Base-by-base conservation (phyloP, 2,329 filamentous ascomycete species). In the Didymella pinodella region DNA sequence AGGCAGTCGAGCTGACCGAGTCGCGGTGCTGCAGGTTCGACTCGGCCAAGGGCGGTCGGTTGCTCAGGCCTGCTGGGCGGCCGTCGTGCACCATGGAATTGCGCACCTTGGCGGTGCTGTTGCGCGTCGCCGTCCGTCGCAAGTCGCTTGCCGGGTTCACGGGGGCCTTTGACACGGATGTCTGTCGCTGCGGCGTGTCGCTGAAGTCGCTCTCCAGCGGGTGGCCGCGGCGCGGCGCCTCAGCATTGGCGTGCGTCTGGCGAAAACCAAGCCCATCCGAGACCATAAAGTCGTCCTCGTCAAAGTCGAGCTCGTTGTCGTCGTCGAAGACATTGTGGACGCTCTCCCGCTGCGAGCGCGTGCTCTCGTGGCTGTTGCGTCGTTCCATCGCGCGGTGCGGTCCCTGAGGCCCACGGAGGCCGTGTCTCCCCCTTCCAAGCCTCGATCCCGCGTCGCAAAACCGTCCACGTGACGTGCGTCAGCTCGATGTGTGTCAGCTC, bases 311-410 rank as follows among this genome's bases (percentile, higher is more conserved):
- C 61, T 80, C 81, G 65, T 76, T 78, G 61, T 82, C 79, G 68
- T 83, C 81, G 70, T 79, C 80, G 64, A 83, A 83, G 54, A 83
- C 77, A 70, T 83, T 77, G 51, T 72, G 67, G 57, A 75, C 77
- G 57, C 48, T 63, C 57, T 65, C 64, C 61, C 73, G 75, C 41
- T 47, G 65, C 48, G 67, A 67, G 50, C 67, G 64, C 62, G 66
- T 65, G 67, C 71, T 66, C 55, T 70, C 62, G 65, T 70, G 64
- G 68, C 66, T 64, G 61, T 70, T 73, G 64, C 72, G 75, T 69
- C 74, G 70, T 49, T 76, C 71, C 77, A 79, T 79, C 52, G 71
- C 75, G 73, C 65, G 63, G 62, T 57, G 65, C 59, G 58, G 66
- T 75, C 66, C 68, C 66, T 69, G 59, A 65, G 63, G 67, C 70